A percentile compares a stretch with the other conserved stretches of the same genome.
These are phyloP conservation scores for Verticillium isaacii DNA, from an alignment of 2,329 filamentous ascomycete genomes.

Conservation along the genomic window DNA sequence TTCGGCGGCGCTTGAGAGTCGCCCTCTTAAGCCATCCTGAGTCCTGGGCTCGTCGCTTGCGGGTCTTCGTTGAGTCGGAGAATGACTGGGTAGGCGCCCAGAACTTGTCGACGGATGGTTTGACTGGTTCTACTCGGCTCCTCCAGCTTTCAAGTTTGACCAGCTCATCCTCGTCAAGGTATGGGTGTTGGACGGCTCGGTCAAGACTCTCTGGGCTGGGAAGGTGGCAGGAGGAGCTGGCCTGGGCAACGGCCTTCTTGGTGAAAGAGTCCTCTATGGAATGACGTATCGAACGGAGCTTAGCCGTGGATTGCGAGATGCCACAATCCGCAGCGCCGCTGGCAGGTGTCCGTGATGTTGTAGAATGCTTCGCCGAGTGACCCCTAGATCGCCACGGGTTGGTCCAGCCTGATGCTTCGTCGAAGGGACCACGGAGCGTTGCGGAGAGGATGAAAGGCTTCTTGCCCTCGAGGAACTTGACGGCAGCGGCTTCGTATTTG, in stretches of 20 bases:
- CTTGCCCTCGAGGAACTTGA: constrained; percentile 52
- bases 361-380: not conserved
- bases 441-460: constrained; percentile 56
- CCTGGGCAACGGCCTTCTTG: not conserved
- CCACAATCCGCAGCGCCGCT: not conserved
- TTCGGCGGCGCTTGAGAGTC: constrained; percentile 20
- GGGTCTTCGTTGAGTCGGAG: not conserved
- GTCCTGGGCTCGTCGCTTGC: constrained; percentile 15
- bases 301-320: not conserved
- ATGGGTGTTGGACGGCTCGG: constrained; percentile 24
- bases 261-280: not conserved
- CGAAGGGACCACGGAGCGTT: constrained; percentile 57
- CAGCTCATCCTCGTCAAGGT: constrained; percentile 24
- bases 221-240: constrained; percentile 26
- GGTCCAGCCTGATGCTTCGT: constrained; percentile 39
- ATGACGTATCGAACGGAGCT: not conserved
- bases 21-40: constrained; percentile 27
- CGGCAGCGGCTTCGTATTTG: constrained; percentile 56
- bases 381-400: constrained; percentile 44
- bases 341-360: constrained; percentile 7
- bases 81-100: constrained; percentile 17
- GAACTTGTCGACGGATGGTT: constrained; percentile 13
- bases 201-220: constrained; percentile 36
- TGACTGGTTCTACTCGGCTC: constrained; percentile 2
- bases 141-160: constrained; percentile 27